Evolutionary conservation across 441 rosid species (phyloP), one percentile per base, ranked within the genome.

Genomic region (Erodium texanum): DNA sequence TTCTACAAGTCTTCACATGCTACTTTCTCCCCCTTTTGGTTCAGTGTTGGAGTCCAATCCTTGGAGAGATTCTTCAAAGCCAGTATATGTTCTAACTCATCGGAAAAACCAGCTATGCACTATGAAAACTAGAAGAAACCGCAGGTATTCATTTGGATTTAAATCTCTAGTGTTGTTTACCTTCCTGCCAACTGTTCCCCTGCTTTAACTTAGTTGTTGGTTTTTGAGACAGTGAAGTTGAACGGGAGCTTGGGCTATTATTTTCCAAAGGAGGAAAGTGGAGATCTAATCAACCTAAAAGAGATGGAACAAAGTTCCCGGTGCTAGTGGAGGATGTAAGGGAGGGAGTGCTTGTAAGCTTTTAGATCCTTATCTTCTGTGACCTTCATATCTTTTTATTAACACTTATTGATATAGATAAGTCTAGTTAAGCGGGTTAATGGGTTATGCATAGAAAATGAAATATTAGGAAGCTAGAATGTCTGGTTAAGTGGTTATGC

Each of bases 41-140:
- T 69, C 78, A 94, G 99, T 94, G 20, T 73, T 94, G 87, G 99
- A 94, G 70, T 84, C 89, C 68, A 94, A 94, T 79, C 99, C 99
- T 14, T 91, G 99, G 97, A 86, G 96, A 81, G 97, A 82, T 71
- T 74, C 80, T 75, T 81, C 96, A 6, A 91, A 94, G 82, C 90
- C 96, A 0, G 93, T 94, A 0, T 89, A 91, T 71, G 93, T 94
- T 67, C 79, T 94, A 64, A 94, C 96, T 66, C 94, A 86, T 0
- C 79, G 82, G 65, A 85, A 91, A 79, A 91, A 91, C 76, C 96
- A 89, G 66, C 50, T 94, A 62, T 89, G 97, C 82, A 91, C 96
- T 8, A 94, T 91, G 99, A 91, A 88, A 78, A 91, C 99, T 38
- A 84, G 97, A 78, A 89, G 88, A 80, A 84, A 85, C 63, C 90